A percentile compares a stretch with the other conserved stretches of the same genome.
phyloP scores from a whole-genome alignment of 495 filamentous ascomycete species.

The Tetracladium setigerum region DNA sequence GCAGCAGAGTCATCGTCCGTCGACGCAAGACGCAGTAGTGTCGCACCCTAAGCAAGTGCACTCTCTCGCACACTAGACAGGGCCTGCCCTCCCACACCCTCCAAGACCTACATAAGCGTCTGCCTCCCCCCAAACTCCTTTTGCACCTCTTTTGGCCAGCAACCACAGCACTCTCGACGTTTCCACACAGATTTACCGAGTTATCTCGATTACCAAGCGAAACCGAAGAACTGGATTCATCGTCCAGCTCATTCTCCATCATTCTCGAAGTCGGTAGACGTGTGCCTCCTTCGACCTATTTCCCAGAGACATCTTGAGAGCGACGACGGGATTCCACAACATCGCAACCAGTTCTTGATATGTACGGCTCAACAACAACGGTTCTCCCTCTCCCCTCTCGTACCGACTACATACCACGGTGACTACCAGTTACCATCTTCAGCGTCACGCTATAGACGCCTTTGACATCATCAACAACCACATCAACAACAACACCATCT shows the following conservation, averaged over 20 bases:
- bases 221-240: constrained; percentile 9
- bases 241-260: constrained; percentile 18
- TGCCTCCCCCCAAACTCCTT: background rate
- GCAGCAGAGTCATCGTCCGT: no score
- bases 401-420: constrained; percentile 27
- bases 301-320: constrained; percentile 7
- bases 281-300: constrained; percentile 11
- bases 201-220: constrained; percentile 17
- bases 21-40: no score
- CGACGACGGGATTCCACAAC: constrained; percentile 5
- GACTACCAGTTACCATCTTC: constrained; percentile 23
- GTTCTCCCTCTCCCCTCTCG: constrained; percentile 21
- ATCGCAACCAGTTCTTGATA: constrained; percentile 20
- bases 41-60: no score
- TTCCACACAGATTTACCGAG: background rate
- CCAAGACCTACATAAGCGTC: no score
- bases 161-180: background rate
- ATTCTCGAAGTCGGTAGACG: constrained; percentile 14
- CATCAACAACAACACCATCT: no score
- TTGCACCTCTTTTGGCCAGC: background rate
- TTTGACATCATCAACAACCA: background rate
- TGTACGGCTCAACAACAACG: constrained; percentile 25
- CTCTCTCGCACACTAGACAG: no score
- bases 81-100: no score
- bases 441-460: constrained; percentile 15